These are phyloP conservation scores for Achlya hypogyna DNA, from an alignment of 352 stramenopile genomes.

Conservation along the genomic window DNA sequence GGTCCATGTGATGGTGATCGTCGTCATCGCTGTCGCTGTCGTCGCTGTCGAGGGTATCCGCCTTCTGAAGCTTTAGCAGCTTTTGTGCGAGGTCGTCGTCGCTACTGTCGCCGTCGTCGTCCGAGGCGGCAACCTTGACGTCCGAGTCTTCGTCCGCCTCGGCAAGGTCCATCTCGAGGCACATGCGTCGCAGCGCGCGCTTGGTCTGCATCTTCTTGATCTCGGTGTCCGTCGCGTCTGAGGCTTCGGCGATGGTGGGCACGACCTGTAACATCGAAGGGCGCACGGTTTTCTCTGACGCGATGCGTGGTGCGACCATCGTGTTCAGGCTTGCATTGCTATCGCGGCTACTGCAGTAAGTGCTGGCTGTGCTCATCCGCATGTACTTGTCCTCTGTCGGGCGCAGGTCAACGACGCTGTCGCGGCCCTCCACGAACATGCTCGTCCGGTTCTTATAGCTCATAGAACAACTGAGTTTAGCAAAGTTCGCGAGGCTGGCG, in stretches of 20 bases:
- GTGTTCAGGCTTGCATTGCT: not conserved
- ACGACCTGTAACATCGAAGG: not conserved
- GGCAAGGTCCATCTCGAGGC: slow-evolving; percentile 68
- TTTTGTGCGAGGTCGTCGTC: not conserved
- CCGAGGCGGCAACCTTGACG: slow-evolving; percentile 13
- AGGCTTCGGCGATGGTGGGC: slow-evolving; percentile 2
- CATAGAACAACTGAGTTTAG: slow-evolving; percentile 76
- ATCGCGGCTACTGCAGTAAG: slow-evolving; percentile 16
- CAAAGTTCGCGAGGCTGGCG: slow-evolving; percentile 51
- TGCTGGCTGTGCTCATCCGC: slow-evolving; percentile 10
- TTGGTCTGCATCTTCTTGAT: slow-evolving; percentile 40
- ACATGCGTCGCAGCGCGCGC: slow-evolving; percentile 60
- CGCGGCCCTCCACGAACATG: slow-evolving; percentile 7
- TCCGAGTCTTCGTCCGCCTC: slow-evolving; percentile 57
- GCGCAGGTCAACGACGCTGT: not conserved
- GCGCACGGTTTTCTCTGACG: not conserved
- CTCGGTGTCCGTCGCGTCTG: slow-evolving; percentile 6
- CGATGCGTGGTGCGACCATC: not conserved
- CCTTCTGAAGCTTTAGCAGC: not conserved
- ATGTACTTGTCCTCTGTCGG: slow-evolving; percentile 4
- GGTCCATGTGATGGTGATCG: not conserved
- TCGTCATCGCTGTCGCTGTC: slow-evolving; percentile 11
- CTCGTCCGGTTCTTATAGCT: slow-evolving; percentile 73
- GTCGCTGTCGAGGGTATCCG: too few relatives aligned
- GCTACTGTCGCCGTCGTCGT: slow-evolving; percentile 40